phyloP scores from a whole-genome alignment of 768 basidiomycete species.

The Lentinula guzmanii region DNA sequence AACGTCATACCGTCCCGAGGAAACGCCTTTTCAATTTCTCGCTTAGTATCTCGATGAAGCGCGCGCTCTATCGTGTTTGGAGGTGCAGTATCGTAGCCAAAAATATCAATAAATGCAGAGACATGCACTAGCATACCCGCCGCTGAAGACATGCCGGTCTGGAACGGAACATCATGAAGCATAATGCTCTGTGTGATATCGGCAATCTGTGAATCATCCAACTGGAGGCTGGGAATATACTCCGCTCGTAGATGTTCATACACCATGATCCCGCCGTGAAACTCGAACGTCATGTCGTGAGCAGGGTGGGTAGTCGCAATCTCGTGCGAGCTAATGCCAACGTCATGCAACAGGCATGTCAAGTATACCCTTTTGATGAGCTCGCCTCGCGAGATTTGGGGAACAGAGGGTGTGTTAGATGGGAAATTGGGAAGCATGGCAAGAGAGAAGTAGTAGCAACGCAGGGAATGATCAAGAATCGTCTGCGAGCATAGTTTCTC shows the following conservation, averaged over 20 bases:
- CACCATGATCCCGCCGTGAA: constrained; percentile 12
- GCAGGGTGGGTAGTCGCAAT: constrained; percentile 7
- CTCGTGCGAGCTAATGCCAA: constrained; percentile 7
- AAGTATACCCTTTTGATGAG: constrained; percentile 9
- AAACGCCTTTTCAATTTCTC: constrained; percentile 15
- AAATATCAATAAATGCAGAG: constrained; percentile 11
- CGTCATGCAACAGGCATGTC: constrained; percentile 11
- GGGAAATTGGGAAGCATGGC: background rate
- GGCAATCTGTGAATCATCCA: constrained; percentile 5
- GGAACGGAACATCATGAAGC: constrained; percentile 12
- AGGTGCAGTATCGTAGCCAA: constrained; percentile 10
- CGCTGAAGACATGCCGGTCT: constrained; percentile 12
- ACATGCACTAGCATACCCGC: constrained; percentile 11
- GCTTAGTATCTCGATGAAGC: constrained; percentile 10
- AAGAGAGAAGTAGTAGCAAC: background rate
- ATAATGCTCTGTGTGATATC: constrained; percentile 17
- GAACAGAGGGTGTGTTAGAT: background rate
- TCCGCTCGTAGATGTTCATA: constrained; percentile 11
- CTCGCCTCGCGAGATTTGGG: background rate
- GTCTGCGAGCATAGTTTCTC: background rate
- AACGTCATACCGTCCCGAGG: constrained; percentile 6
- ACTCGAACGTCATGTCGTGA: constrained; percentile 13
- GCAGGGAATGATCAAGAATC: background rate
- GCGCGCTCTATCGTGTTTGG: constrained; percentile 9
- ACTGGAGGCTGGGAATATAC: constrained; percentile 1